Evolutionary conservation across 1,284 basidiomycete genomes (phyloP).

Genomic region (Chondrostereum purpureum): DNA sequence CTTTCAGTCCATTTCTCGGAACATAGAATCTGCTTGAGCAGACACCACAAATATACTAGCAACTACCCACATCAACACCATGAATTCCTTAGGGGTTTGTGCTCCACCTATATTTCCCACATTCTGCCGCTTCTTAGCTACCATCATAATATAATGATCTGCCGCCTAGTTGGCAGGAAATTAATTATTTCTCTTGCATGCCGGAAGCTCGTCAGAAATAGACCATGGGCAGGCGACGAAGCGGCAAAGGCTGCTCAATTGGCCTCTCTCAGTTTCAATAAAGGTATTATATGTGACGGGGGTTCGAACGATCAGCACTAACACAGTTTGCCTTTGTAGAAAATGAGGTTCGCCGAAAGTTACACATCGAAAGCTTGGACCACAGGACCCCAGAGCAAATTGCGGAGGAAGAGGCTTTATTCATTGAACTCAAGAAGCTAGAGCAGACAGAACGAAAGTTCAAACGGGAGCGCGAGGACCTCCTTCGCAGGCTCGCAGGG

Average conservation of each 20-base stretch:
- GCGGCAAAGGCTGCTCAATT: conserved; percentile 60
- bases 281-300: conserved; percentile 40
- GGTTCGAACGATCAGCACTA: neutral
- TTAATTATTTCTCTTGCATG: conserved; percentile 90
- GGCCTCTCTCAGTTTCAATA: conserved; percentile 77
- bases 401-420: conserved; percentile 93
- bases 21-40: too few relatives aligned
- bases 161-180: too few relatives aligned
- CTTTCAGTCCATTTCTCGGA: too few relatives aligned
- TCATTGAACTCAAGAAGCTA: conserved; percentile 88
- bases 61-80: too few relatives aligned
- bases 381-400: conserved; percentile 85
- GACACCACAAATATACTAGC: too few relatives aligned
- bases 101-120: too few relatives aligned
- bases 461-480: conserved; percentile 84
- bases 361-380: conserved; percentile 82
- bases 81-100: too few relatives aligned
- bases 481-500: conserved; percentile 79
- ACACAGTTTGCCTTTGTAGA: conserved; percentile 38
- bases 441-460: conserved; percentile 91
- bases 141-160: too few relatives aligned
- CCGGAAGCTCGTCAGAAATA: conserved; percentile 78
- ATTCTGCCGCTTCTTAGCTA: too few relatives aligned
- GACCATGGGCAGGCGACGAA: conserved; percentile 80
- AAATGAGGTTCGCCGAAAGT: conserved; percentile 85